Base-by-base conservation (phyloP, 495 filamentous ascomycete genomes). In the Paragyromitra xinjiangensis region DNA sequence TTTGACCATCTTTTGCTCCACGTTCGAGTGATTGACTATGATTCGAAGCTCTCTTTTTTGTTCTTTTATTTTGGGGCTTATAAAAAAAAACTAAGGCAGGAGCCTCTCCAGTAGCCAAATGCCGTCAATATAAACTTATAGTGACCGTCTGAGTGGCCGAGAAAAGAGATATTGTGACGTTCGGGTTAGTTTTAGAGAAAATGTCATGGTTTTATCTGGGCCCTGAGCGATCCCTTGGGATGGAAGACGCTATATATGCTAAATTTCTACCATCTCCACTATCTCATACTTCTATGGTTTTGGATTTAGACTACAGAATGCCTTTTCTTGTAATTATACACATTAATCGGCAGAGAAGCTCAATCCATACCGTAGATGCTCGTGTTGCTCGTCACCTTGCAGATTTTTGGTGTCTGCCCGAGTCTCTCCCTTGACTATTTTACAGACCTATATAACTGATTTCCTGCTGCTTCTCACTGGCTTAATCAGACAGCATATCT, bases 401-500 rank as follows among this genome's bases (percentile, higher is more conserved):
- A 51, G 0, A 39, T 50, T 71, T 51, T 22, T 6, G 44, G 29
- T 19, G 12, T 22, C 29, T 19, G 29, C 67, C 7, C 14, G 6
- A 19, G 37, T 16, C 37, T 42, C 51, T 22, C 24, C 39, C 39
- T 45, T 29, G 2, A 22, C 53, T 71, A 62, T 71, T 62, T 71
- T 71, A 62, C 68, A 51, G 5, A 29, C 14, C 14, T 5, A 3
- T 14, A 22, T 37, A 4, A 22, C 14, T 39, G 29, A 66, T 37
- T 1, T 53, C 0, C 3, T 16, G 56, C 42, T 37, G 24, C 24
- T 34, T 26, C 7, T 12, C 2, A 16, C 1, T 34, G 29, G 29
- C n/a, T 67, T 39, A 78, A 70, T 81, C 80, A 1, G 64, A 77
- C 79, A 99, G 82, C 86, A 98, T 87, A 75, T 91, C 91, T 29